Percentiles rank a stretch among this genome's conserved stretches.
These are phyloP conservation scores for Polychytrium aggregatum DNA, from an alignment of 192 early-diverging fungal genomes.

Conservation along the genomic window DNA sequence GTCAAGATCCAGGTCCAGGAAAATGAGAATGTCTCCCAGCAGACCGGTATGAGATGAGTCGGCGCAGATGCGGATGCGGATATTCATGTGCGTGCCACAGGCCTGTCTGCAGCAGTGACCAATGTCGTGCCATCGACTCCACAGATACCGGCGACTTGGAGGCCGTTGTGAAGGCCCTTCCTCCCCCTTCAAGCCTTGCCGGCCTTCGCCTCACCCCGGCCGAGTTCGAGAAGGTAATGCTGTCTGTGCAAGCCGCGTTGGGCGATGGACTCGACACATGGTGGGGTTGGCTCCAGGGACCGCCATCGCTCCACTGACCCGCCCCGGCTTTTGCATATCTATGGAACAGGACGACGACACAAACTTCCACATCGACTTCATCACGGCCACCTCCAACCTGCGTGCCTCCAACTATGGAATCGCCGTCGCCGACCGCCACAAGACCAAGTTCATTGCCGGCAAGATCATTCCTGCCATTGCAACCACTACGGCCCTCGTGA, in stretches of 20 bases:
- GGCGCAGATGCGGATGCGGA: too few relatives aligned
- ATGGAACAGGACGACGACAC: slow-evolving; percentile 74
- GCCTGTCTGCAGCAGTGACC: too few relatives aligned
- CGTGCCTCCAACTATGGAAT: slow-evolving; percentile 83
- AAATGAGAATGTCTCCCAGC: slow-evolving; percentile 53
- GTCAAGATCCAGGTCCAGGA: slow-evolving; percentile 96
- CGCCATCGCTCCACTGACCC: too few relatives aligned
- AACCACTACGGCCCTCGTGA: slow-evolving; percentile 93
- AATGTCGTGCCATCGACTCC: too few relatives aligned
- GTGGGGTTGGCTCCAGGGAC: too few relatives aligned
- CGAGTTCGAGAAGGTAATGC: slow-evolving; percentile 82
- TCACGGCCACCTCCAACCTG: slow-evolving; percentile 94
- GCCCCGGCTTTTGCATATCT: too few relatives aligned
- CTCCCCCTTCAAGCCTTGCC: slow-evolving; percentile 65
- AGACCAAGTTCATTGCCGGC: slow-evolving; percentile 95
- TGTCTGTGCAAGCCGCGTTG: too few relatives aligned
- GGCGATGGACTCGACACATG: too few relatives aligned
- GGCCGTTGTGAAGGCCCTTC: slow-evolving; percentile 53
- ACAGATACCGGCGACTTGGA: slow-evolving; percentile 45
- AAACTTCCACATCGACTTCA: slow-evolving; percentile 99
- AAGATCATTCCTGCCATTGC: slow-evolving; percentile 97
- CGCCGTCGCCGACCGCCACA: slow-evolving; percentile 67
- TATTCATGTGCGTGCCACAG: too few relatives aligned
- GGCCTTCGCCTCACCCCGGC: slow-evolving; percentile 77
- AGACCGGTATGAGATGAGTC: slow-evolving; percentile 36